Evolutionary conservation across 106 monocot genomes (phyloP).

Genomic region (Ottelia alismoides): DNA sequence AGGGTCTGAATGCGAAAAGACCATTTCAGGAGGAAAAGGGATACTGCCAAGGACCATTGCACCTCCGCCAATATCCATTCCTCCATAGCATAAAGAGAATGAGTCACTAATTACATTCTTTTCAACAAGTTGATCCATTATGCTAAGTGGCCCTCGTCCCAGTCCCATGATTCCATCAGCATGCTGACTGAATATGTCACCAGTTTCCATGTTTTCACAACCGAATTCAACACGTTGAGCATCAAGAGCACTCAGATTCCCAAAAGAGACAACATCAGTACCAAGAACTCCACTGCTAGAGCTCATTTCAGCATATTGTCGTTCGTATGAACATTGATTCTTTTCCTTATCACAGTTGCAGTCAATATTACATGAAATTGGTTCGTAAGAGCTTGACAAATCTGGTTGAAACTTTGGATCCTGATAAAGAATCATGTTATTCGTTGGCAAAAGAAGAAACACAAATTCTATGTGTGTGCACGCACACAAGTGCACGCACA

Average conservation of each 20-base stretch:
- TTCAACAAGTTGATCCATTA: constrained; percentile 93
- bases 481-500: too few relatives aligned
- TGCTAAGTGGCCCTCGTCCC: constrained; percentile 80
- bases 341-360: constrained; percentile 63
- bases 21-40: constrained; percentile 55
- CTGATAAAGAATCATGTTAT: constrained; percentile 13
- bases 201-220: constrained; percentile 91
- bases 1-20: constrained; percentile 67
- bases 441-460: not conserved
- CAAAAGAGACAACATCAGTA: constrained; percentile 75
- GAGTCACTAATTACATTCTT: constrained; percentile 75
- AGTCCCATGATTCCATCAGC: constrained; percentile 98
- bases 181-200: constrained; percentile 79
- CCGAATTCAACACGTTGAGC: constrained; percentile 75
- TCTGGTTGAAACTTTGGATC: constrained; percentile 88
- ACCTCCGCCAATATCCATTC: constrained; percentile 94
- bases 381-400: constrained; percentile 60
- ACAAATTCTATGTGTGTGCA: not conserved
- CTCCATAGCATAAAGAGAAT: constrained; percentile 95
- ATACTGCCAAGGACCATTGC: constrained; percentile 89
- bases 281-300: constrained; percentile 94
- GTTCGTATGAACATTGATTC: constrained; percentile 70
- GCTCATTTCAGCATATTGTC: constrained; percentile 94
- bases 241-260: constrained; percentile 51
- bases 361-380: constrained; percentile 53